phyloP scores from a whole-genome alignment of 148 eudicot species.

The Dysphania ambrosioides region DNA sequence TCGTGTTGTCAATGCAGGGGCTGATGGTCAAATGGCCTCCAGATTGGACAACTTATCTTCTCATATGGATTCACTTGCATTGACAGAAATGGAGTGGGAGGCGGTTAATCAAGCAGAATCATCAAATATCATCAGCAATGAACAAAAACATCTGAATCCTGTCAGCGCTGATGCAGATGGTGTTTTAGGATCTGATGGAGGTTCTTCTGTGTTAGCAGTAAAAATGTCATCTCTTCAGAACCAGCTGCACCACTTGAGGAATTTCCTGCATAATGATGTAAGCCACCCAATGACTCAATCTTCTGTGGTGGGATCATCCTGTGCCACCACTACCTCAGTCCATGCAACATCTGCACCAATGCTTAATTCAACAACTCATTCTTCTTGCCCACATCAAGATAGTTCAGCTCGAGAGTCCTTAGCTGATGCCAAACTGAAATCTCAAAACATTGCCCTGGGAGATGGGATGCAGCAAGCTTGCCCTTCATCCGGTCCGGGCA shows the following conservation, averaged over 20 bases:
- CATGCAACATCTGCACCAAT: slow-evolving; percentile 74
- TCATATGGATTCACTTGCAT: slow-evolving; percentile 83
- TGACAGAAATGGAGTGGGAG: slow-evolving; percentile 85
- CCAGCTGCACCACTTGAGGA: slow-evolving; percentile 60
- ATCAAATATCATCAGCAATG: slow-evolving; percentile 34
- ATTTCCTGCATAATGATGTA: slow-evolving; percentile 60
- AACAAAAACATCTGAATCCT: slow-evolving; percentile 35
- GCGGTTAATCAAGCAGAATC: slow-evolving; percentile 47
- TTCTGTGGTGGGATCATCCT: slow-evolving; percentile 69
- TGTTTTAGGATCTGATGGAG: slow-evolving; percentile 44
- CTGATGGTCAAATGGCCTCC: slow-evolving; percentile 50
- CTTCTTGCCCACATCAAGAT: slow-evolving; percentile 42
- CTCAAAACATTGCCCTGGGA: slow-evolving; percentile 26
- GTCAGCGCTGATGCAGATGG: slow-evolving; percentile 37
- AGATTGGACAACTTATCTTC: slow-evolving; percentile 57
- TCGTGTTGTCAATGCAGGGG: slow-evolving; percentile 55
- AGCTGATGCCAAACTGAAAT: slow-evolving; percentile 30
- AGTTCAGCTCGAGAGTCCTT: slow-evolving; percentile 29
- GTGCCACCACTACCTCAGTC: slow-evolving; percentile 75
- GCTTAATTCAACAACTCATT: slow-evolving; percentile 54
- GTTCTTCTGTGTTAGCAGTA: slow-evolving; percentile 33
- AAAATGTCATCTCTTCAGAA: slow-evolving; percentile 40
- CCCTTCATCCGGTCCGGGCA: slow-evolving; percentile 33
- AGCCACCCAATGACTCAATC: slow-evolving; percentile 74
- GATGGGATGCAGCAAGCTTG: slow-evolving; percentile 36